Evolutionary conservation across 495 filamentous ascomycete genomes (phyloP), one percentile per base, ranked within the genome.

Genomic region (Lasiosphaeris hirsuta): DNA sequence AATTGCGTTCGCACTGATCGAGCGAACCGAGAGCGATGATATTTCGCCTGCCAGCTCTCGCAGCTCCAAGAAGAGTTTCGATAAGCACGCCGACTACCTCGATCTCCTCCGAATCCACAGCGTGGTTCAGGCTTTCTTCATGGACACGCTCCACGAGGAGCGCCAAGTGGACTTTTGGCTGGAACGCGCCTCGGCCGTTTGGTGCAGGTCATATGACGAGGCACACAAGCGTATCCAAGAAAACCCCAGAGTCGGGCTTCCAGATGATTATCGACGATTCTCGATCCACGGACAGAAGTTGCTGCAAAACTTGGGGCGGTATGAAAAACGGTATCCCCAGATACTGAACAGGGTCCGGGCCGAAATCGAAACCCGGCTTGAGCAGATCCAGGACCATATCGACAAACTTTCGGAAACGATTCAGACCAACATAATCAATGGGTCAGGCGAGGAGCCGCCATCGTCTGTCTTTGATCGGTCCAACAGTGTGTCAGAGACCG

Each of bases 61-160:
- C 54, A 77, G 76, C 34, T 75, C 75, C 11, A 74, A 75, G 45
- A 67, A 69, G 40, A 87, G 78, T 60, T 71, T 72, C 40, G 73
- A 79, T 23, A 83, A 77, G 49, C 69, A 84, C 14, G 74, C 74
- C 1, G 81, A 81, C 18, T 76, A 78, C 38, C 80, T 90, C 17
- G 89, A 92, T 51, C 79, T 91, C 36, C 77, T 93, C 35, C 84
- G 86, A 35, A 78, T 93, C 41, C 89, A 92, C 66, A 86, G 82
- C 35, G 88, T 93, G 1, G 87, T 92, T 6, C 90, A 93, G 64
- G 86, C 82, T 0, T 91, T 92, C 52, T 90, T 89, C 57, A 81
- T 87, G 14, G 87, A 90, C 62, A 79, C 82, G 18, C 71, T 94
- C 4, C 78, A 78, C 17, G 78, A 81, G 51, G 77, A 84, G 37